Evolutionary conservation across 441 rosid genomes (phyloP).

Genomic region (Croton laevigatus): DNA sequence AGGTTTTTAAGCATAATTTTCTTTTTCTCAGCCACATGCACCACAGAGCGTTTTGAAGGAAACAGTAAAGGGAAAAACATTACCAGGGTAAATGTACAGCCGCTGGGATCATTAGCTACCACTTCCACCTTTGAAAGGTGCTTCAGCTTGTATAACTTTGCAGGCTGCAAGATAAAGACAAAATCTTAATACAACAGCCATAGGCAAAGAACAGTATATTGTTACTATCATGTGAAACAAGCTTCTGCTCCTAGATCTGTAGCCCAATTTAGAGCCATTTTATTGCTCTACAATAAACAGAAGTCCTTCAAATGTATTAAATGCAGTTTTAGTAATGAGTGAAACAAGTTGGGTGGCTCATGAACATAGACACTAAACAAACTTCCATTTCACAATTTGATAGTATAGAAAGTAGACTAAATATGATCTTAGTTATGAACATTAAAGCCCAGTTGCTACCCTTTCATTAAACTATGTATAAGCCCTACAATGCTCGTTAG

Average conservation of each 20-base stretch:
- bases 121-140: slow-evolving; percentile 97
- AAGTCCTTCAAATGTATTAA: neutral
- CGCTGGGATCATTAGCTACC: slow-evolving; percentile 93
- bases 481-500: neutral
- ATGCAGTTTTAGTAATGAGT: neutral
- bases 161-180: slow-evolving; percentile 61
- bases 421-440: neutral
- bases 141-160: slow-evolving; percentile 90
- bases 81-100: slow-evolving; percentile 97
- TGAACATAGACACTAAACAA: too few species aligned
- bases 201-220: neutral
- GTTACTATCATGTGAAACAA: neutral
- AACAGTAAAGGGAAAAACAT: slow-evolving; percentile 22
- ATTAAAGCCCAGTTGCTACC: neutral
- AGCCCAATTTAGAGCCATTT: neutral
- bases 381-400: neutral
- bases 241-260: neutral
- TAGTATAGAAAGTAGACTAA: neutral
- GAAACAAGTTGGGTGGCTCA: neutral
- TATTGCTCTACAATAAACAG: neutral
- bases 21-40: slow-evolving; percentile 7
- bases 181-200: slow-evolving; percentile 15
- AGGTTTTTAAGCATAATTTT: neutral
- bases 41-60: slow-evolving; percentile 9
- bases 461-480: neutral